phyloP scores from a whole-genome alignment of 768 basidiomycete genomes.

The Termitomyces sp. region DNA sequence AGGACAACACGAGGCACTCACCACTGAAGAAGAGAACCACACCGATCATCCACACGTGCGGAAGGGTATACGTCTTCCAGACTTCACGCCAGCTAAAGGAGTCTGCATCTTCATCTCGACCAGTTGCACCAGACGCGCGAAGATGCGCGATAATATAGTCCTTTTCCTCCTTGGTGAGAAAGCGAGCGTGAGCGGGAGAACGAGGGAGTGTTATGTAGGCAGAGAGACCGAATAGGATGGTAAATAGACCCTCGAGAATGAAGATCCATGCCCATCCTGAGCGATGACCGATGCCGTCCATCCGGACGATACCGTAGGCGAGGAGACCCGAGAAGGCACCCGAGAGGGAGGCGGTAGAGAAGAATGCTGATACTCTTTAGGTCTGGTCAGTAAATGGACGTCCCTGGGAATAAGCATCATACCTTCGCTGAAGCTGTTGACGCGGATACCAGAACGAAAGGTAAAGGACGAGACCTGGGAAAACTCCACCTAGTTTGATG shows the following conservation, averaged over 20 bases:
- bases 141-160: background rate
- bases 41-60: background rate
- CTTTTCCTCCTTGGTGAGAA: background rate
- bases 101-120: background rate
- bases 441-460: background rate
- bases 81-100: conserved; percentile 1
- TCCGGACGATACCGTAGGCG: background rate
- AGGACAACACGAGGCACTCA: background rate
- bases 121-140: background rate
- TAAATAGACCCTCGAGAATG: background rate
- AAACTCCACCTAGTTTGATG: background rate
- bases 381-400: background rate
- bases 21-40: background rate
- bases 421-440: background rate
- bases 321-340: conserved; percentile 2
- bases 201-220: background rate
- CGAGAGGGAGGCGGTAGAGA: background rate
- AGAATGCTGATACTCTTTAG: background rate
- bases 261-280: background rate
- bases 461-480: conserved; percentile 2
- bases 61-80: background rate
- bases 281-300: background rate
- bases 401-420: too few relatives aligned
- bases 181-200: background rate
- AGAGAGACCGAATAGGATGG: background rate